phyloP scores from a whole-genome alignment of 306 rosid genomes.

The Rosa persica region DNA sequence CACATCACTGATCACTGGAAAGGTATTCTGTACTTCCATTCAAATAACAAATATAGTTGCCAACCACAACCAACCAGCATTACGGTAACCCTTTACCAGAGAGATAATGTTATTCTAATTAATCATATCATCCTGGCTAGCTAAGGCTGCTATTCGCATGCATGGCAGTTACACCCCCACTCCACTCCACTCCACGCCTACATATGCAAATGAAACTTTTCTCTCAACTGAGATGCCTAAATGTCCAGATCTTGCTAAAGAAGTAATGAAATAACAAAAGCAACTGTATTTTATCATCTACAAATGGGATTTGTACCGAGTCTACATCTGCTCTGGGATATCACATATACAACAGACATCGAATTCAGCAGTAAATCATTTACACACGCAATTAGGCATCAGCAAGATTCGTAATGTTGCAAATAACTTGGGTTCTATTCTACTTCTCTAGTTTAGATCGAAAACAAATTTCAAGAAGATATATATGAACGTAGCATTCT shows the following conservation, averaged over 20 bases:
- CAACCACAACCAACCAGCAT: conserved; percentile 44
- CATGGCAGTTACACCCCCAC: neutral
- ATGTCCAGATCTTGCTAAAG: neutral
- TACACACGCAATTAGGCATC: conserved; percentile 15
- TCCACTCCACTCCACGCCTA: neutral
- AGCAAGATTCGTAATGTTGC: conserved; percentile 14
- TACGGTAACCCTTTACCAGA: conserved; percentile 28
- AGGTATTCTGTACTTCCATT: conserved; percentile 65
- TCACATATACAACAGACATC: neutral
- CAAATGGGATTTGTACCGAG: neutral
- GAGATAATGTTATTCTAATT: conserved; percentile 9
- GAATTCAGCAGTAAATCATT: conserved; percentile 10
- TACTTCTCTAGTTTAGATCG: neutral
- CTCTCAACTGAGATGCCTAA: neutral
- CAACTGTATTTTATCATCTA: neutral
- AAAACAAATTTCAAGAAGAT: conserved; percentile 15
- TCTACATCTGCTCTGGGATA: neutral
- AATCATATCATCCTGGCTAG: neutral
- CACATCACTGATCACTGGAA: conserved; percentile 41
- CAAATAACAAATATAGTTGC: conserved; percentile 48
- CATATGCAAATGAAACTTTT: conserved; percentile 2
- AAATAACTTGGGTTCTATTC: conserved; percentile 9
- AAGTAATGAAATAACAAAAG: neutral
- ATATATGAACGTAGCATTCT: conserved; percentile 3
- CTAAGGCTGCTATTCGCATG: conserved; percentile 30